phyloP scores from a whole-genome alignment of 116 monocot species.

The Papilionanthe hybrid region DNA sequence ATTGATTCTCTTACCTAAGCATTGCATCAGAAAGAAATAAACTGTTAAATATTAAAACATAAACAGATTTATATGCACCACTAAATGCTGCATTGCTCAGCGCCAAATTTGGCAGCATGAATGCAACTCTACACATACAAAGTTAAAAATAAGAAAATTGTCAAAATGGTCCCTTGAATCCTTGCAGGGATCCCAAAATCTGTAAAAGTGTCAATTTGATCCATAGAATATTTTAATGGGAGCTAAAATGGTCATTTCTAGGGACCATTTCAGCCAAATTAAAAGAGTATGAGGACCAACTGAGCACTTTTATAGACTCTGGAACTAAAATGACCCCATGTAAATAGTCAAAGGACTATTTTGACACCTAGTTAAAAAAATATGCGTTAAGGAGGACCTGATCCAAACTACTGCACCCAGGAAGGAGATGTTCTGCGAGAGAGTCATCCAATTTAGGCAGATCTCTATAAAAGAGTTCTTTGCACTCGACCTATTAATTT shows the following conservation, averaged over 20 bases:
- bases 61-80: background rate
- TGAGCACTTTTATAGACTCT: no score
- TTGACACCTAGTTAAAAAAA: background rate
- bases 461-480: slow-evolving; percentile 93
- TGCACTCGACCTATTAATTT: slow-evolving; percentile 65
- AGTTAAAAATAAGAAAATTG: background rate
- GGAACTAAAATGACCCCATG: no score
- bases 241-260: no score
- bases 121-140: background rate
- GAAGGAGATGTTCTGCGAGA: slow-evolving; percentile 79
- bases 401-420: slow-evolving; percentile 69
- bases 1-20: slow-evolving; percentile 71
- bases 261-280: no score
- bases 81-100: background rate
- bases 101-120: background rate
- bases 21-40: background rate
- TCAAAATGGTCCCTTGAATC: no score
- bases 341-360: no score
- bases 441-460: slow-evolving; percentile 79
- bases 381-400: slow-evolving; percentile 38
- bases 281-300: no score
- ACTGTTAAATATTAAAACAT: slow-evolving; percentile 2
- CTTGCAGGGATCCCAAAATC: no score
- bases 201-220: no score
- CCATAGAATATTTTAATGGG: no score